Conservation (phyloP, 208 protist genomes). For the Novymonas esmeraldas region DNA sequence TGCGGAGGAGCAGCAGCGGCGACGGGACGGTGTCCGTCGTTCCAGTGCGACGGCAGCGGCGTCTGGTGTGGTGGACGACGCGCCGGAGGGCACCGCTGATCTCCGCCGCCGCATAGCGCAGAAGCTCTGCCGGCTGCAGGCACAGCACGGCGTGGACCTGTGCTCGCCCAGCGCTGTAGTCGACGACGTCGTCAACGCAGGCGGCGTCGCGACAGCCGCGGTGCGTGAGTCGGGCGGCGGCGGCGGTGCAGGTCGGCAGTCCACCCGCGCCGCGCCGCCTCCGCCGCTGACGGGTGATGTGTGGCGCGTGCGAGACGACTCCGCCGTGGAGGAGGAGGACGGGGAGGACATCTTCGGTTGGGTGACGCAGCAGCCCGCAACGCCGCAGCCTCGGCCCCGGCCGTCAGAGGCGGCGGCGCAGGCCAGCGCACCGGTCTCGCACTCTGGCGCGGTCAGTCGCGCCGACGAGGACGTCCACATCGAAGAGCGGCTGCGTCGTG, state of each 20-base stretch:
- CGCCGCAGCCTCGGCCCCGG: not conserved
- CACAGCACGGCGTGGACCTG: conserved; percentile 9
- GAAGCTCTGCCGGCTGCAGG: conserved; percentile 24
- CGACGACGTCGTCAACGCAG: conserved; percentile 6
- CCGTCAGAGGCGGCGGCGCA: not conserved
- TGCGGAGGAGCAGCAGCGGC: not conserved
- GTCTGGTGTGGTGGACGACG: not conserved
- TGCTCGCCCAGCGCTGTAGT: not conserved
- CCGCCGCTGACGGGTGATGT: not conserved
- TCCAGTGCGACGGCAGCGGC: not conserved
- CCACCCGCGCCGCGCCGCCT: not conserved
- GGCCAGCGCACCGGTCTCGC: no score
- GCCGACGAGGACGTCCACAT: not conserved
- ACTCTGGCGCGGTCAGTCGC: no score
- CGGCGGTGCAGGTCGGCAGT: no score
- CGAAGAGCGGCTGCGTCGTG: conserved; percentile 4
- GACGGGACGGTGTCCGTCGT: no score
- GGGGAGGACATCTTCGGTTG: conserved; percentile 25
- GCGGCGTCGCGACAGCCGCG: no score
- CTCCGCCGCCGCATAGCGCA: conserved; percentile 20
- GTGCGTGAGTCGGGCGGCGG: no score
- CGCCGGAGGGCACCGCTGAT: not conserved
- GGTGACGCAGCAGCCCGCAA: conserved; percentile 10
- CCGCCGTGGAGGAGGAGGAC: not conserved
- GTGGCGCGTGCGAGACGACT: not conserved